A percentile compares a stretch with the other conserved stretches of the same genome.
These are phyloP conservation scores for Cyclostephanos tholiformis DNA, from an alignment of 108 stramenopile species.

Conservation along the genomic window DNA sequence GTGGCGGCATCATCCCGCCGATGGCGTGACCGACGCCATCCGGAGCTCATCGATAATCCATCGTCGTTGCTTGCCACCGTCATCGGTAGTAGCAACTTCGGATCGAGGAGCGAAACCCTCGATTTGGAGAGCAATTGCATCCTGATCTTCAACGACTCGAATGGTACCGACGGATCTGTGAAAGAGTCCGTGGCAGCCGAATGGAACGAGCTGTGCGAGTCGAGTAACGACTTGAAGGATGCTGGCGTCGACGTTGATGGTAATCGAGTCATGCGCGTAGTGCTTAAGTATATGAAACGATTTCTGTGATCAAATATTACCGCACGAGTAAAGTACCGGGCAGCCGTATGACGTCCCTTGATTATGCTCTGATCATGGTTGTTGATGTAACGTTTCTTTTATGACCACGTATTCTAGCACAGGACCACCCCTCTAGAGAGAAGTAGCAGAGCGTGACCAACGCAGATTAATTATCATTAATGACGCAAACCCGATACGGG, in stretches of 20 bases:
- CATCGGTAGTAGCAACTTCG: conserved; percentile 85
- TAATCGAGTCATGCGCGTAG: conserved; percentile 18
- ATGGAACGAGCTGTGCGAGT: conserved; percentile 46
- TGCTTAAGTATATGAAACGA: conserved; percentile 35
- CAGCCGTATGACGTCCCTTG: no score
- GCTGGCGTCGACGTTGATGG: not conserved
- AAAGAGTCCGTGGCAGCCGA: conserved; percentile 32
- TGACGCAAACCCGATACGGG: no score
- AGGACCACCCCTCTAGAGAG: no score
- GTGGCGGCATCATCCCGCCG: not conserved
- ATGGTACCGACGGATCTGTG: conserved; percentile 1
- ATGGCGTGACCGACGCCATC: not conserved
- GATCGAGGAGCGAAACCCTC: conserved; percentile 62
- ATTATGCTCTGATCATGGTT: no score
- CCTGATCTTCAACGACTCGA: conserved; percentile 54
- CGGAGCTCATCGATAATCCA: conserved; percentile 26
- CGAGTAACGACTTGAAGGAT: conserved; percentile 22
- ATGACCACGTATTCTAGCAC: no score
- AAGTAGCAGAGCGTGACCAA: no score
- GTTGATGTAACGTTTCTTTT: no score
- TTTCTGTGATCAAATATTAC: conserved; percentile 17
- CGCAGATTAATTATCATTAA: no score
- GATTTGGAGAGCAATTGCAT: conserved; percentile 86
- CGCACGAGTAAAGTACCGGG: not conserved
- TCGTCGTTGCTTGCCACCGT: conserved; percentile 54